Evolutionary conservation across 768 basidiomycete genomes (phyloP).

Genomic region (Tubosaeta brunneosetosa): DNA sequence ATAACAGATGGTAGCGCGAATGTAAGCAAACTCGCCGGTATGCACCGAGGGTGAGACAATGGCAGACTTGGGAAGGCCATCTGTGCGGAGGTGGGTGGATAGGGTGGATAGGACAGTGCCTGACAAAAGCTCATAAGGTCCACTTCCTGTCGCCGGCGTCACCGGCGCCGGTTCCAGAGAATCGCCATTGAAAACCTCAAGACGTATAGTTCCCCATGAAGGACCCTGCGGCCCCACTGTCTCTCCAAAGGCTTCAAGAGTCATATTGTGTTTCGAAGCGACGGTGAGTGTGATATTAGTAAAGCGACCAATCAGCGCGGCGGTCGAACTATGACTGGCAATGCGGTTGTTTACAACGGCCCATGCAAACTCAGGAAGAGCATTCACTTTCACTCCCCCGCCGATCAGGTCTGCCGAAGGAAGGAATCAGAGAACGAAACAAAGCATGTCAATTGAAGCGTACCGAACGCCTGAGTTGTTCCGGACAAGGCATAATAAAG

Average conservation of each 20-base stretch:
- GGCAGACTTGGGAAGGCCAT: slow-evolving; percentile 17
- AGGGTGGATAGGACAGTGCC: slow-evolving; percentile 40
- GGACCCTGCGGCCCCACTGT: slow-evolving; percentile 20
- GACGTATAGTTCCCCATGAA: slow-evolving; percentile 34
- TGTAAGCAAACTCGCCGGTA: background rate
- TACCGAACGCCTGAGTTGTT: slow-evolving; percentile 28
- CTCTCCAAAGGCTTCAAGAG: slow-evolving; percentile 38
- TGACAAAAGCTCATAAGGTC: slow-evolving; percentile 39
- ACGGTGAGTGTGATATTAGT: slow-evolving; percentile 1
- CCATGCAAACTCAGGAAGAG: slow-evolving; percentile 40
- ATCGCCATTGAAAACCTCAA: slow-evolving; percentile 34
- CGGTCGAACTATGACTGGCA: slow-evolving; percentile 28
- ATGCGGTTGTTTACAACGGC: slow-evolving; percentile 35
- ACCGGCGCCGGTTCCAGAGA: slow-evolving; percentile 40
- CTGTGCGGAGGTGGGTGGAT: slow-evolving; percentile 27
- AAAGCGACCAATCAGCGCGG: slow-evolving; percentile 13
- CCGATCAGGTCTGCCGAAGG: slow-evolving; percentile 36
- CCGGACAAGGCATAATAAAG: slow-evolving; percentile 20
- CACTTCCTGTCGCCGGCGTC: slow-evolving; percentile 34
- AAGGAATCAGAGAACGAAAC: slow-evolving; percentile 20
- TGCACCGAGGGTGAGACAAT: slow-evolving; percentile 35
- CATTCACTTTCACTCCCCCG: slow-evolving; percentile 43
- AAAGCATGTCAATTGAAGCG: slow-evolving; percentile 1
- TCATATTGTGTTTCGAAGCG: slow-evolving; percentile 37
- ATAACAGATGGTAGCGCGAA: background rate